phyloP scores from a whole-genome alignment of 768 basidiomycete species.

The Podaxis mareebaensis region DNA sequence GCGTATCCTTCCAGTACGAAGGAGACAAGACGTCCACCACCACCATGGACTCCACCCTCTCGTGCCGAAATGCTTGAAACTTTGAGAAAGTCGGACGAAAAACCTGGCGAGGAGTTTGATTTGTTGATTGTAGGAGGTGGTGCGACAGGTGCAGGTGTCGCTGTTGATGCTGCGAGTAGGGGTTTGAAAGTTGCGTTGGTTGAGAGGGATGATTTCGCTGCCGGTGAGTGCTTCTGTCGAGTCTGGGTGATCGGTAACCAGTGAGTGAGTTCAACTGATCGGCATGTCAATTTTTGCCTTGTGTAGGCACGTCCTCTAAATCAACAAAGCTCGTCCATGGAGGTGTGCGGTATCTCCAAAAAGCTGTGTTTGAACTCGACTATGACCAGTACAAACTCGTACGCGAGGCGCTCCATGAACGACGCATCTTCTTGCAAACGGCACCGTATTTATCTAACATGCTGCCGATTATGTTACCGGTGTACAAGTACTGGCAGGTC shows the following conservation, averaged over 20 bases:
- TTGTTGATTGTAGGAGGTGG: conserved; percentile 89
- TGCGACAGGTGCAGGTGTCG: conserved; percentile 95
- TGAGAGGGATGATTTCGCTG: conserved; percentile 89
- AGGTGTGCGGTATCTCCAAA: conserved; percentile 96
- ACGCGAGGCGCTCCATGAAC: conserved; percentile 90
- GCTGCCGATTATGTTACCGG: conserved; percentile 96
- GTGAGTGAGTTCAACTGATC: not conserved
- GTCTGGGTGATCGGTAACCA: not conserved
- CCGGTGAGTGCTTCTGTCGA: conserved; percentile 51
- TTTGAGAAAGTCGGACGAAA: conserved; percentile 47
- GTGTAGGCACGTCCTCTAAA: conserved; percentile 88
- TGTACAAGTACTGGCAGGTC: conserved; percentile 99
- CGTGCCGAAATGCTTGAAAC: conserved; percentile 63
- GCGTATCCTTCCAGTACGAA: conserved; percentile 63
- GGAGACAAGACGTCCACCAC: conserved; percentile 70
- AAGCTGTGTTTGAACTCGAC: conserved; percentile 93
- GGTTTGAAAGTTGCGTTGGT: conserved; percentile 93
- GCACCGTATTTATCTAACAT: conserved; percentile 91
- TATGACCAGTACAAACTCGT: conserved; percentile 98
- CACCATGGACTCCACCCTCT: conserved; percentile 77
- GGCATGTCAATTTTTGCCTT: not conserved
- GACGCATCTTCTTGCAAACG: conserved; percentile 90
- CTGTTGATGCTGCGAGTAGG: conserved; percentile 89
- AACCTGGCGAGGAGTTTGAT: conserved; percentile 68
- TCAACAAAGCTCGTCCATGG: conserved; percentile 99